Evolutionary conservation across 2,329 filamentous ascomycete genomes (phyloP), one percentile per base, ranked within the genome.

Genomic region (Epichloe sp.): DNA sequence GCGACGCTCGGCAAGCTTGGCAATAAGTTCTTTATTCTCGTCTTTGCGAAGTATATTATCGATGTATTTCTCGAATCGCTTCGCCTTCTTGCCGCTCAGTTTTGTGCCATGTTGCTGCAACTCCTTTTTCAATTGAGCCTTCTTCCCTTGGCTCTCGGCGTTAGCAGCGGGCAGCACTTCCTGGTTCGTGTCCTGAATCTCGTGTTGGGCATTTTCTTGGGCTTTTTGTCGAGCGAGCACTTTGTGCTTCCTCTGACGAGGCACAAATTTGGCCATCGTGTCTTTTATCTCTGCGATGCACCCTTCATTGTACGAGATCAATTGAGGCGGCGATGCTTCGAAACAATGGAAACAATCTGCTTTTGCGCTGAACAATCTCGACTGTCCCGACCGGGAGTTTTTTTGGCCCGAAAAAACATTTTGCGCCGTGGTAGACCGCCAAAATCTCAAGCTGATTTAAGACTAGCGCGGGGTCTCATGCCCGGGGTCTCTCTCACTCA

Each of bases 21-120:
- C 86, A 59, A 97, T 75, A 34, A 98, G 72, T 52, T 82, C 85
- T 31, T 87, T 75, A 61, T 88, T 95, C 66, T 97, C 91, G 63
- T 98, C 93, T 66, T 95, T 96, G 66, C 83, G 86, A 44, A 98
- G 73, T 75, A 98, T 98, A 53, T 79, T 93, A 61, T 97, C 90
- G 57, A 84, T 82, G 62, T 83, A 84, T 61, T 84, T 84, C 55
- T 83, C 80, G 40, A 84, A 63, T 2, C 81, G 74, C 68, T 84
- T 83, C 5, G 80, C 77, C 63, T 84, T 84, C 62, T 84, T 82
- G 53, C 78, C 72, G 60, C 72, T 82, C 62, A 82, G 71, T 60
- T 82, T 81, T 44, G 63, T 59, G 1, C 73, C 75, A 49, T 77
- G 70, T 23, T 71, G 64, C 51, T 67, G 70, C 51, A 83, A 61